Evolutionary conservation across 768 basidiomycete species (phyloP), one percentile per base, ranked within the genome.

Genomic region (Dentipellis fragilis): DNA sequence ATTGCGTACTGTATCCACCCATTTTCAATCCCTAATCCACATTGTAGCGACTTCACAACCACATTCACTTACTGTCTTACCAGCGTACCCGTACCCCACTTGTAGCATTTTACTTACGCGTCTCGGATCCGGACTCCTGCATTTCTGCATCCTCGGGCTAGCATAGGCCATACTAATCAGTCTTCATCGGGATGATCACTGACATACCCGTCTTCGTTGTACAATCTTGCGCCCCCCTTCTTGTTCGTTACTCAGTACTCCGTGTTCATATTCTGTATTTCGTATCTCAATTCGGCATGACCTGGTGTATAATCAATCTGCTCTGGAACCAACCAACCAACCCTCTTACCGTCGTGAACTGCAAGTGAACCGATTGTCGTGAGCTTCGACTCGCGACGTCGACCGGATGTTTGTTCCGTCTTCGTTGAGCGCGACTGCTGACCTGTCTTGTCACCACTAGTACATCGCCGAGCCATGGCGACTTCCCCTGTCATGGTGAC

Each of bases 301-400:
- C 49, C 53, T 53, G 53, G 58, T 61, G 57, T 65, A 58, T 63
- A 66, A 64, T 59, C 61, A 56, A 59, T 58, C 61, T 65, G 60
- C 56, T 62, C 63, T 66, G 62, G 62, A 48, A 52, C 42, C n/a
- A 11, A 40, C 12, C 42, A 48, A 52, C 42, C n/a, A 11, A 40
- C 12, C 42, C 19, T 45, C 19, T 45, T 16, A 42, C 29, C 29
- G 29, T 29, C 29, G 29, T 29, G 29, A 3, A 29, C 29, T 6
- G 29, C 29, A 29, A 29, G 29, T 29, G 29, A 29, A 29, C 29
- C 29, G 29, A 29, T 29, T 6, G 29, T 29, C 29, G 29, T 29
- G 29, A 6, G 29, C 6, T n/a, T n/a, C 6, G 29, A 29, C 29
- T 29, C 29, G 29, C 29, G 29, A 29, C n/a, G n/a, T 29, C 29